Conservation (phyloP, 305 asterid genomes). For the Fraxinus albicans region DNA sequence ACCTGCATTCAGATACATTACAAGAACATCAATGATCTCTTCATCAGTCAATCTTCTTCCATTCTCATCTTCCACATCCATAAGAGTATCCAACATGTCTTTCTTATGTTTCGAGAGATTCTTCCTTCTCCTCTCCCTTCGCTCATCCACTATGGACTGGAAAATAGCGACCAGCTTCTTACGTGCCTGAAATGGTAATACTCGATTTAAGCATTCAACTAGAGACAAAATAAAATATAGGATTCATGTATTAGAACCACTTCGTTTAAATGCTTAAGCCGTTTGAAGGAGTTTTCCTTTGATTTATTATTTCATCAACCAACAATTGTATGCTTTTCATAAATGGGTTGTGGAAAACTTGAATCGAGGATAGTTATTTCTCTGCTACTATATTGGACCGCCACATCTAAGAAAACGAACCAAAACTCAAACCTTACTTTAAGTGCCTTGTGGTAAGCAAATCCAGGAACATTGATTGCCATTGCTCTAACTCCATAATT, state of each 20-base stretch:
- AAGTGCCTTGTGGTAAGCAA: constrained; percentile 66
- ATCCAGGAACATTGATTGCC: constrained; percentile 80
- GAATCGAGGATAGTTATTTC: not conserved
- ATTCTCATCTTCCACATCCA: constrained; percentile 55
- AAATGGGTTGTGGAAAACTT: not conserved
- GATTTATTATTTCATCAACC: not conserved
- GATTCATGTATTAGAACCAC: not conserved
- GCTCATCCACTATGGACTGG: constrained; percentile 41
- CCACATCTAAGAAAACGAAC: not conserved
- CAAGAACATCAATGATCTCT: constrained; percentile 69
- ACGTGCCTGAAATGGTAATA: constrained; percentile 51
- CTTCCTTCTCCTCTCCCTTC: constrained; percentile 42
- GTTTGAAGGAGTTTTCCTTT: not conserved
- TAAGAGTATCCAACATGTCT: constrained; percentile 82
- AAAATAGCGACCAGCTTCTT: constrained; percentile 53
- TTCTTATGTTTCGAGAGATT: constrained; percentile 24
- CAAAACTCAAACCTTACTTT: constrained; percentile 42
- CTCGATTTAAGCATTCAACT: not conserved
- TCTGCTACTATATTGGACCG: not conserved
- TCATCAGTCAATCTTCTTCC: constrained; percentile 61
- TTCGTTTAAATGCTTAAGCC: not conserved
- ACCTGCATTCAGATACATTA: constrained; percentile 89
- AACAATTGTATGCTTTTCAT: not conserved
- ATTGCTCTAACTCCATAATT: constrained; percentile 80
- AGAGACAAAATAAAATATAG: not conserved